Base-by-base conservation (phyloP, 1,139 yeast genomes). In the Magnusiomyces tetraspermus region DNA sequence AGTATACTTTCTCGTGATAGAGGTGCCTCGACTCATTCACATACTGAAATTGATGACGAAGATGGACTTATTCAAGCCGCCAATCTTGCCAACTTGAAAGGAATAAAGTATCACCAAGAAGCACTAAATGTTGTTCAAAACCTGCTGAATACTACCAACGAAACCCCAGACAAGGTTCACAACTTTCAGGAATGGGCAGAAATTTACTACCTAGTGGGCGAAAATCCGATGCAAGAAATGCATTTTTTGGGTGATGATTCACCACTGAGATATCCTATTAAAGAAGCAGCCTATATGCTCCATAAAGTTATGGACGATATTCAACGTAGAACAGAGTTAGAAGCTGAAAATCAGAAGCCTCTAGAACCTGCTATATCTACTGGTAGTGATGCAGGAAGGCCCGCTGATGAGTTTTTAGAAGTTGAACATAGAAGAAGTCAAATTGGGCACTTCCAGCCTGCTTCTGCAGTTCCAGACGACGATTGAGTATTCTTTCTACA, bases 91-190 rank as follows among this genome's bases (percentile, higher is more conserved):
- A 23, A 45, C 3, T 15, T 31, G 40, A 21, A 38, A 13, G 48
- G 30, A 15, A 11, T 21, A 19, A 26, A 45, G 13, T 31, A 45
- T 21, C 23, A 45, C 3, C 10, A 17, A 8, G 38, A 19, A 21
- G 28, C 37, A 5, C 11, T 47, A 31, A 30, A 26, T n/a, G 30
- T 47, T 8, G 11, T 47, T 21, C 43, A 47, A 11, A 17, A 15
- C 15, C 44, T 47, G 33, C 36, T 38, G 11, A 33, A 36, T 13
- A 33, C 40, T 10, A 28, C 28, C 4, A 47, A 38, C 21, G 19
- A 47, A 24, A 26, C 36, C 38, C 50, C 50, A 2, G 36, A 47
- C 45, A 47, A 47, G 22, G n/a, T 47, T 26, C 45, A 47, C 28
- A 21, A 11, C 13, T 47, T 37, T 21, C 45, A 47, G 21, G 50